Evolutionary conservation across 2,329 filamentous ascomycete species (phyloP), one percentile per base, ranked within the genome.

Genomic region (Raffaelea ambrosiae): DNA sequence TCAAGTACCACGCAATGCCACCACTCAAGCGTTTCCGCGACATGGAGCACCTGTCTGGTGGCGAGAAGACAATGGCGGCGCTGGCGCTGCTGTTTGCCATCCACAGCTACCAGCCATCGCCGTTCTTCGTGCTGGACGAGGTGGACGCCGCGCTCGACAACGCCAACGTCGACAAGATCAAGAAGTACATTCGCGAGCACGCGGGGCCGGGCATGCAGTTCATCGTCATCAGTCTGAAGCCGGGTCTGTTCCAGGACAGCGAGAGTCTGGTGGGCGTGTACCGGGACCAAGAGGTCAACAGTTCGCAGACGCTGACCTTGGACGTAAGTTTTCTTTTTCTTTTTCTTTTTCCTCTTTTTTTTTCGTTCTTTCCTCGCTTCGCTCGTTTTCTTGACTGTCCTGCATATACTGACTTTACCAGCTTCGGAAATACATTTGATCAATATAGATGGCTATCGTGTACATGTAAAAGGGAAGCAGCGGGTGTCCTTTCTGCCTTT

Each of bases 1-100:
- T 98, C 67, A 96, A 95, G 62, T 98, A 98, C 67, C 90, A 97
- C 63, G 94, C 93, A 53, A 98, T 97, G 90, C 93, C 93, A 19
- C 93, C 93, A 1, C 80, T 96, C 53, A 98, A 98, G 71, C 88
- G 93, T 41, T 98, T 98, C 78, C 81, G 93, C 58, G 94, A 98
- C 65, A 98, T 98, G 93, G 93, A 98, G 66, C 93, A 96, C 63
- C 73, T 98, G 10, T 95, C 88, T 1, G 93, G 93, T 59, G 93
- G 93, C 48, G 93, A 98, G 69, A 98, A 98, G 74, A 98, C 93
- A 0, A 98, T 98, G 84, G 93, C 93, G 2, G 93, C 93, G 14
- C 73, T 98, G 36, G 93, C 93, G n/a, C 75, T 98, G 38, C 77
- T 98, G 4, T 98, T 98, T 63, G 93, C 93, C 20, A 90, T 98